Evolutionary conservation across 2,329 filamentous ascomycete species (phyloP).

Genomic region (Stemphylium beticola): DNA sequence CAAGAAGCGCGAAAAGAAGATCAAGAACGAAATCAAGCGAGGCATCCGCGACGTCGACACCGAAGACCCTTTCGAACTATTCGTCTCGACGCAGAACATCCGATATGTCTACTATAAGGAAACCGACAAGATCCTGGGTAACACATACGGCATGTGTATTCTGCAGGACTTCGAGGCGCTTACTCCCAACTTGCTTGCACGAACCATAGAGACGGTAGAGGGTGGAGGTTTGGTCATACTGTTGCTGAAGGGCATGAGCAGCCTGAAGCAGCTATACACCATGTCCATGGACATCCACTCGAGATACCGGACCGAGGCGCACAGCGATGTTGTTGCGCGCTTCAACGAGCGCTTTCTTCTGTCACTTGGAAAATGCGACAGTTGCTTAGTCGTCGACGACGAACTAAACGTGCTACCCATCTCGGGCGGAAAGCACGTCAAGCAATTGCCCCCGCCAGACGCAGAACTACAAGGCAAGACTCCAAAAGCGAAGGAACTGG

Average conservation of each 20-base stretch:
- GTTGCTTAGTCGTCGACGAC: slow-evolving; percentile 94
- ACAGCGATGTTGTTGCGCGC: slow-evolving; percentile 89
- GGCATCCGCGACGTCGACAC: slow-evolving; percentile 90
- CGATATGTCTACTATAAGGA: slow-evolving; percentile 99
- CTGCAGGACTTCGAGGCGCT: slow-evolving; percentile 97
- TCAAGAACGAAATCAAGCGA: slow-evolving; percentile 97
- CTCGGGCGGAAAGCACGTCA: slow-evolving; percentile 90
- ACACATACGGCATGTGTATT: slow-evolving; percentile 98
- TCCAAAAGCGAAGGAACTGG: slow-evolving; percentile 75
- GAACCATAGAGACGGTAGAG: slow-evolving; percentile 96
- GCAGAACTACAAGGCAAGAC: slow-evolving; percentile 74
- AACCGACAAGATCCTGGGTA: slow-evolving; percentile 97
- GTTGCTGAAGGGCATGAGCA: slow-evolving; percentile 94
- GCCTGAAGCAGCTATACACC: slow-evolving; percentile 95
- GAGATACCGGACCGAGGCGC: slow-evolving; percentile 93
- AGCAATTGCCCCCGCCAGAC: slow-evolving; percentile 77
- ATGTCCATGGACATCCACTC: slow-evolving; percentile 98
- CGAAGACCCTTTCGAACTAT: slow-evolving; percentile 96
- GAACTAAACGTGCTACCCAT: slow-evolving; percentile 97
- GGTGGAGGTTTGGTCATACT: slow-evolving; percentile 91
- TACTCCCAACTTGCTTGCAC: slow-evolving; percentile 93
- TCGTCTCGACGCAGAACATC: slow-evolving; percentile 94
- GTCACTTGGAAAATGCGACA: slow-evolving; percentile 91
- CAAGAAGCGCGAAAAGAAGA: slow-evolving; percentile 97
- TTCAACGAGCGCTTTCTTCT: slow-evolving; percentile 99